Percentiles rank a stretch among this genome's conserved stretches.
phyloP scores from a whole-genome alignment of 1,284 basidiomycete species.

The Mycena citricolor region DNA sequence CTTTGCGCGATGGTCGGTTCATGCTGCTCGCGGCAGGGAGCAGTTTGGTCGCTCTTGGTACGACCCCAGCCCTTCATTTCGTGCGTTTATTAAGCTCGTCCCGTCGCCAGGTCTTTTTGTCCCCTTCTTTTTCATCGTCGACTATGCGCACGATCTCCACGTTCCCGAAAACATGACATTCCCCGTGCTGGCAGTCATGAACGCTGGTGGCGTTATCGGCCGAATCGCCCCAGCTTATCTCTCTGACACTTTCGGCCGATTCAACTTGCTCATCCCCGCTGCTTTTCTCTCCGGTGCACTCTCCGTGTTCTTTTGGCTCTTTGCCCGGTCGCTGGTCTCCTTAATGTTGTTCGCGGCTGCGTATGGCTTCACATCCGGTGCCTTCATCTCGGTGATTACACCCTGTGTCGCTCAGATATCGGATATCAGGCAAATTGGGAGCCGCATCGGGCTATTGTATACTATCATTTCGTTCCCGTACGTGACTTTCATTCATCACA shows the following conservation, averaged over 20 bases:
- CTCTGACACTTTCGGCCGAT: slow-evolving; percentile 61
- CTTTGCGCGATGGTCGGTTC: slow-evolving; percentile 44
- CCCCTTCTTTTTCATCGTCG: slow-evolving; percentile 63
- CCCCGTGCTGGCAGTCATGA: slow-evolving; percentile 60
- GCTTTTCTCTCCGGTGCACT: slow-evolving; percentile 60
- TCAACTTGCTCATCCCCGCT: slow-evolving; percentile 60
- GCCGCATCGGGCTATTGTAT: slow-evolving; percentile 60
- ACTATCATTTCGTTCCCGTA: slow-evolving; percentile 64
- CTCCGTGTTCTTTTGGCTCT: slow-evolving; percentile 58
- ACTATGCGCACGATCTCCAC: slow-evolving; percentile 45
- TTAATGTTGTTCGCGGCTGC: slow-evolving; percentile 53
- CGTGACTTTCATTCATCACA: slow-evolving; percentile 32
- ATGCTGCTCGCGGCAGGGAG: slow-evolving; percentile 46
- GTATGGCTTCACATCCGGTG: slow-evolving; percentile 59
- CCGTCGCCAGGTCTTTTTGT: slow-evolving; percentile 53
- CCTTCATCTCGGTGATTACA: slow-evolving; percentile 60
- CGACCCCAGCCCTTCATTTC: slow-evolving; percentile 13
- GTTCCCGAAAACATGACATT: slow-evolving; percentile 42
- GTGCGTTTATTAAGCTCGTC: neutral
- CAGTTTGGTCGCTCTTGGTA: slow-evolving; percentile 51
- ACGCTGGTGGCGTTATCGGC: slow-evolving; percentile 61
- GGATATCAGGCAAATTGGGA: slow-evolving; percentile 53
- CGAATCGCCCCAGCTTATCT: slow-evolving; percentile 60
- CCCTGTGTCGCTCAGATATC: slow-evolving; percentile 66
- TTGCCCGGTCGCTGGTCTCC: slow-evolving; percentile 38